A percentile compares a stretch with the other conserved stretches of the same genome.
These are phyloP conservation scores for Narthecium ossifragum DNA, from an alignment of 106 monocot species.

Conservation along the genomic window DNA sequence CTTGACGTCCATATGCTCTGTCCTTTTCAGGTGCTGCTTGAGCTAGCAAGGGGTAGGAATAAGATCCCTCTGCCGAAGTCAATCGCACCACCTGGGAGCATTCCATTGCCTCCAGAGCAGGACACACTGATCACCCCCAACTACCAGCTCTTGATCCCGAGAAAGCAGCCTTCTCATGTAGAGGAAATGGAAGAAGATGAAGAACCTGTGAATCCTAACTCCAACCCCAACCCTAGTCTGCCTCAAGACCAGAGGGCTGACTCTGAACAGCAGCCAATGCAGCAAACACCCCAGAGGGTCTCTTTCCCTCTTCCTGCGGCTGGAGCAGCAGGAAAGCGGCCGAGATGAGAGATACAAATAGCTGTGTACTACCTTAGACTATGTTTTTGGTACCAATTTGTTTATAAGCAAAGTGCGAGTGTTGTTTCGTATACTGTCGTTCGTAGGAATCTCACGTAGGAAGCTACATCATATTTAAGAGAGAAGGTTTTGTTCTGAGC, in stretches of 20 bases:
- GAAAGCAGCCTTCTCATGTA: constrained; percentile 24
- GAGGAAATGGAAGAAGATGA: constrained; percentile 56
- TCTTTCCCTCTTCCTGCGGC: constrained; percentile 55
- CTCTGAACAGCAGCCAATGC: constrained; percentile 40
- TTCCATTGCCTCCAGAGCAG: constrained; percentile 90
- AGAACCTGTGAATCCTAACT: constrained; percentile 21
- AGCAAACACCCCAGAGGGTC: constrained; percentile 49
- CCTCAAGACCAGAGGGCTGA: constrained; percentile 27
- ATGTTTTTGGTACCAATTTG: too few species aligned
- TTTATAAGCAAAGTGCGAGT: too few species aligned
- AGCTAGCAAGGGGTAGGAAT: constrained; percentile 79
- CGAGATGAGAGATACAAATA: neutral
- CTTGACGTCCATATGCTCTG: neutral
- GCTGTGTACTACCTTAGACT: too few species aligned
- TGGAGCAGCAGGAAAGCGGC: constrained; percentile 5
- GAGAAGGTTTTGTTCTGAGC: neutral
- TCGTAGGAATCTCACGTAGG: too few species aligned
- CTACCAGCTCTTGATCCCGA: constrained; percentile 81
- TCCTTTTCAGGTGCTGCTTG: constrained; percentile 76
- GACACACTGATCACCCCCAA: constrained; percentile 85
- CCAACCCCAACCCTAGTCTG: constrained; percentile 15
- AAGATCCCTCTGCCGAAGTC: constrained; percentile 90
- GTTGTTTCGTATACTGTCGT: too few species aligned
- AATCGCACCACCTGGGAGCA: constrained; percentile 61
- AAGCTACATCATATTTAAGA: neutral